Evolutionary conservation across 176 grass and related monocot species (phyloP), one percentile per base, ranked within the genome.

Genomic region (Aegilops sharonensis): DNA sequence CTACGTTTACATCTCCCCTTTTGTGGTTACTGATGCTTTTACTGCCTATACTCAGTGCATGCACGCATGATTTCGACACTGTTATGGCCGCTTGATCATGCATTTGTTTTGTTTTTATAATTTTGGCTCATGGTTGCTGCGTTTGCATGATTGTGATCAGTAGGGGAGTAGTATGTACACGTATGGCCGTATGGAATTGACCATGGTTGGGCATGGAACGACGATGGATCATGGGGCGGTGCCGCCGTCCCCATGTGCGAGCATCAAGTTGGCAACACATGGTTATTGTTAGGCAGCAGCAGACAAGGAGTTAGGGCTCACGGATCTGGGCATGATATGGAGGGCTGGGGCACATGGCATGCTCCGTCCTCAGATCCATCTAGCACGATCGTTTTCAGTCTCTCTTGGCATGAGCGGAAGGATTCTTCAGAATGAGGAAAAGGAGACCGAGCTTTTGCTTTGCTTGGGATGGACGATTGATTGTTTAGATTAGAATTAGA

Each of bases 271-370:
- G 79, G 72, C 40, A 64, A 64, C 50, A 54, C 50, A 54, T 7
- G 50, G 50, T 54, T 18, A 54, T 18, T 54, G 50, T 72, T 77
- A 61, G 85, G 66, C 54, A 23, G 35, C 21, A 73, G 21, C n/a
- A 60, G 70, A 20, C 78, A 54, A 81, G 24, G 43, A 29, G 71
- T 43, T 45, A 17, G 50, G 62, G 48, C 11, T 83, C 73, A 88
- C 64, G 87, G 80, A 66, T 86, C 88, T 83, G 83, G 85, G 64
- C 72, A 64, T 52, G 71, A 30, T 21, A 35, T 14, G 70, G 70
- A 52, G 40, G 34, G 17, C 34, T 24, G 9, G 5, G 25, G 70
- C 86, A 72, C 87, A 88, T 79, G 81, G 74, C 71, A 20, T 27
- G 69, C 25, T 65, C 81, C 81, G 40, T 36, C 59, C 50, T 59